Evolutionary conservation across 2,329 filamentous ascomycete genomes (phyloP).

Genomic region (Thermothelomyces thermophilus): DNA sequence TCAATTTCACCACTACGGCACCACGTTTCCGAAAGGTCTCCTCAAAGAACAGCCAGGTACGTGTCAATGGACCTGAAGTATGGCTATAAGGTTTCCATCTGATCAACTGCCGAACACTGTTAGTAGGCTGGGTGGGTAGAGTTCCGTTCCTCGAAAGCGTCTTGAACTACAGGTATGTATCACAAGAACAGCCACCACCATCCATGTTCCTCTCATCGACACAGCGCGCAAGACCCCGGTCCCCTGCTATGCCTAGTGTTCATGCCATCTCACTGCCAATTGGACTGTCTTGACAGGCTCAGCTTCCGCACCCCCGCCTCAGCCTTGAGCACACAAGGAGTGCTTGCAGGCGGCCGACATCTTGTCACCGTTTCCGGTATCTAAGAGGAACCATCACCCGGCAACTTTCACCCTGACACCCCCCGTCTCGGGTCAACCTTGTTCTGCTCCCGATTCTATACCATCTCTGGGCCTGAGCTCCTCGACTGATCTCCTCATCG

Average conservation of each 20-base stretch:
- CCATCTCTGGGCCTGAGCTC: background rate
- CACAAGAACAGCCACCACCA: conserved; percentile 2
- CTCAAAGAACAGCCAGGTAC: background rate
- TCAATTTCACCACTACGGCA: too few species aligned
- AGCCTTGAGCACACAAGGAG: conserved; percentile 12
- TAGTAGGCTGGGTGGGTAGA: conserved; percentile 23
- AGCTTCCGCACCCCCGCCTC: conserved; percentile 17
- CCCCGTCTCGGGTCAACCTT: conserved; percentile 18
- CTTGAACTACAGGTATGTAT: conserved; percentile 22
- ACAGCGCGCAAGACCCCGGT: conserved; percentile 14
- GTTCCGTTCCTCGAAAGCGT: conserved; percentile 22
- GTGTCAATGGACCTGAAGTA: background rate
- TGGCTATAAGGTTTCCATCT: conserved; percentile 15
- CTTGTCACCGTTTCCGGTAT: conserved; percentile 22
- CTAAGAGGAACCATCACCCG: conserved; percentile 20
- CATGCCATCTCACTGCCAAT: conserved; percentile 11
- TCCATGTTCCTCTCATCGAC: conserved; percentile 6
- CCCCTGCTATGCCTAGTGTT: conserved; percentile 10
- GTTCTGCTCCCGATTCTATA: conserved; percentile 4
- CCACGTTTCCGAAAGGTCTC: too few species aligned
- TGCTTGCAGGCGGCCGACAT: conserved; percentile 6
- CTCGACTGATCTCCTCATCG: background rate
- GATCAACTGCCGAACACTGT: conserved; percentile 26
- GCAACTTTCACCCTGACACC: conserved; percentile 7
- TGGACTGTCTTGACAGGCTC: conserved; percentile 18